Base-by-base conservation (phyloP, 768 basidiomycete genomes). In the Pholiota microspora region DNA sequence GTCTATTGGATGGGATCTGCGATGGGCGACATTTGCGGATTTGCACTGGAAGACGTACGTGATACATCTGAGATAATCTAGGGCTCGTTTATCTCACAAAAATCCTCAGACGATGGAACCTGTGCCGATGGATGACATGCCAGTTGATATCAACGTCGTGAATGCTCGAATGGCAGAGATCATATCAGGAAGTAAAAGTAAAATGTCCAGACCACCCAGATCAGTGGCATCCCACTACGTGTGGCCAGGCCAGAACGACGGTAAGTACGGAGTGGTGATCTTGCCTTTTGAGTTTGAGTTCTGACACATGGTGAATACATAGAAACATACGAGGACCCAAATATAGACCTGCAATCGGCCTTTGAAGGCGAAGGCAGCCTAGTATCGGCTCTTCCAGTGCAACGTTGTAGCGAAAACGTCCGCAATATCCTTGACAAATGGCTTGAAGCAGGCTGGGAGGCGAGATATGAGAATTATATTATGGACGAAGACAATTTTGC, bases 1-100 rank as follows among this genome's bases (percentile, higher is more conserved):
- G 65, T 73, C 7, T 85, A 76, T 64, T 86, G 84, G 84, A 63
- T 82, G 46, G 72, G 73, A 32, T 83, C 83, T 48, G 77, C 81
- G 8, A 77, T 80, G 75, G 70, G 67, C 0, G 61, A 75, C 32
- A 58, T 62, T 18, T 71, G 68, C 13, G 69, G 67, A 36, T 69
- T 66, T 27, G 45, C 48, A 13, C 63, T 71, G 51, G 77, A 74
- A 3, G 69, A 75, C 70, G 79, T 80, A 61, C 54, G 76, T 74
- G 56, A 56, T 51, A 29, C 57, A 60, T 54, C 51, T 55, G 32
- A 55, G 31, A 56, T 62, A 62, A 23, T 42, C 40, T 42, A 23
- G 16, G 40, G 32, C 57, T 57, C 48, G 64, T 61, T 29, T 67
- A 63, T 29, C n/a, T 23, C 23, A 12, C 6, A 15, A 28, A 21